Evolutionary conservation across 805 yeast genomes (phyloP), one percentile per base, ranked within the genome.

Genomic region (Ogataea degrootiae): DNA sequence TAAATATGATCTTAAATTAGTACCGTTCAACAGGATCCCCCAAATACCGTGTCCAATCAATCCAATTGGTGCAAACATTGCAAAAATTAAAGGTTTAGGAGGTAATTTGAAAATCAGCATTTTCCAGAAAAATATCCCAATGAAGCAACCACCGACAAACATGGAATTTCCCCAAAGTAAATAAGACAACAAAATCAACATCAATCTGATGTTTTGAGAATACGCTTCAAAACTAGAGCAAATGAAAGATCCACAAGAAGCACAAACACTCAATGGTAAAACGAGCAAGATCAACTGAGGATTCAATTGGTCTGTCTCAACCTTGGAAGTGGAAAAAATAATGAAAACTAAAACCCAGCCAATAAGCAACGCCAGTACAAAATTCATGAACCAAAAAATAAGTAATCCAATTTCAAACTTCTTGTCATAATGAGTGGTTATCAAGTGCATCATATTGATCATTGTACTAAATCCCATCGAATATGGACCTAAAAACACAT

Each of bases 11-110:
- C 41, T 40, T 34, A 58, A 36, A 41, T 60, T 61, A 4, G n/a
- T 19, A n/a, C 61, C 62, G 46, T 59, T 58, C n/a, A 57, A 49
- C 47, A 82, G 62, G 14, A 86, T 74, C 4, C 86, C 86, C 66
- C 74, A 86, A 0, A 85, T 75, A 1, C 90, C 94, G 65, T 89
- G 96, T n/a, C 96, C 96, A 55, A 85, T 63, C 40, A 89, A 82
- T 3, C 96, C 96, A 37, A 87, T 70, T 1, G 92, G 88, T 46
- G 86, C 74, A 59, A 87, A 86, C 42, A 81, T 65, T 8, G 88
- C 75, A 58, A 85, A 82, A 2, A 82, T 75, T 22, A 60, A 55
- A 16, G 63, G 66, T 47, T 77, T 74, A 2, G 75, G 69, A 2
- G 95, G 89, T 21, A 81, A 64, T 58, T 80, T 79, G 61, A 75